These are phyloP conservation scores for Termitomyces eurrhizus DNA, from an alignment of 768 basidiomycete species.

Conservation along the genomic window DNA sequence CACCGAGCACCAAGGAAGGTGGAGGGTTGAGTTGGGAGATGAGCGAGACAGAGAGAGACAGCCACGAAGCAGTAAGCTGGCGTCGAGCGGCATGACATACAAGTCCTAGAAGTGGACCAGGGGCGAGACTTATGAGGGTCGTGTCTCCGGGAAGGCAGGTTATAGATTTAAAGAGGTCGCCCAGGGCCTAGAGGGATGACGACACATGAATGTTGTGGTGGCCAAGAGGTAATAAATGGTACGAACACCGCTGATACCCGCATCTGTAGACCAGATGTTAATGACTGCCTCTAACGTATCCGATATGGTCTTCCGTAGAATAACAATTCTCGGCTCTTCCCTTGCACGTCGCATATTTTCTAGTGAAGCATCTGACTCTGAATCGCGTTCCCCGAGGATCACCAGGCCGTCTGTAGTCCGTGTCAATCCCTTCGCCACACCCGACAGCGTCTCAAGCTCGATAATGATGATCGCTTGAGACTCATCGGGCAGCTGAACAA, in stretches of 20 bases:
- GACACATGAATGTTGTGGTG: not conserved
- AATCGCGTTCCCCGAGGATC: constrained; percentile 51
- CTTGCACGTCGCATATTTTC: constrained; percentile 58
- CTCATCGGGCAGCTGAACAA: constrained; percentile 63
- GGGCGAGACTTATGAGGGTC: constrained; percentile 77
- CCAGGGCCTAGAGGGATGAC: constrained; percentile 51
- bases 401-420: constrained; percentile 65
- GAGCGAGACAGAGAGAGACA: constrained; percentile 77
- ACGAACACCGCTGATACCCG: constrained; percentile 72
- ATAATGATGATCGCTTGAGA: constrained; percentile 61
- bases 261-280: constrained; percentile 77
- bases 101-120: constrained; percentile 76
- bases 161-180: constrained; percentile 82
- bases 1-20: constrained; percentile 28
- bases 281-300: constrained; percentile 55
- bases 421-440: constrained; percentile 85
- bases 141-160: constrained; percentile 74
- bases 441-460: constrained; percentile 78
- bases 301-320: constrained; percentile 66
- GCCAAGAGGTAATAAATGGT: not conserved
- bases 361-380: constrained; percentile 45
- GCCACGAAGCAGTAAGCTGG: constrained; percentile 79
- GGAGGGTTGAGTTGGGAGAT: constrained; percentile 82
- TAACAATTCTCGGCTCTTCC: constrained; percentile 57
- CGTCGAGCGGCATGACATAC: constrained; percentile 70